Percentiles rank a stretch among this genome's conserved stretches.
Evolutionary conservation across 306 rosid genomes (phyloP).

Genomic region (Quercus berberidifolia): DNA sequence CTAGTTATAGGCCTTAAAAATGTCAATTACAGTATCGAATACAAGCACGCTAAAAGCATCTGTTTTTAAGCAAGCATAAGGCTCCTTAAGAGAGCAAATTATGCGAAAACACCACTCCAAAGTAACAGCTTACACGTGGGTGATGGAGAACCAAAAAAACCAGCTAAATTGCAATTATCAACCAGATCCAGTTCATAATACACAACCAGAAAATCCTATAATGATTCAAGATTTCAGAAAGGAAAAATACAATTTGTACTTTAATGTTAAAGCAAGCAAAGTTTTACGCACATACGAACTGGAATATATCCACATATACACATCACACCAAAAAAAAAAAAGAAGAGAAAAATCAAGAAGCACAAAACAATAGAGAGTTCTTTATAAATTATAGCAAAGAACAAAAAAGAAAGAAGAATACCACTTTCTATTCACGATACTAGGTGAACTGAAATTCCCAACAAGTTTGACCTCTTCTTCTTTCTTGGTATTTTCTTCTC

Average conservation of each 20-base stretch:
- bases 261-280: no score
- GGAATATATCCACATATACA: no score
- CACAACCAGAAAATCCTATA: no score
- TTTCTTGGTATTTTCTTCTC: slow-evolving; percentile 57
- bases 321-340: not conserved
- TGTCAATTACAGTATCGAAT: not conserved
- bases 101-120: not conserved
- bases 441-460: slow-evolving; percentile 33
- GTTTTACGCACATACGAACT: no score
- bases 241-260: no score
- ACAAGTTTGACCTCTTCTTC: slow-evolving; percentile 59
- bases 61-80: not conserved
- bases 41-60: not conserved
- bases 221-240: no score
- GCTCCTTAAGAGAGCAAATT: not conserved
- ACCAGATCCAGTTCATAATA: no score
- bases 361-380: not conserved
- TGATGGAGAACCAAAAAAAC: no score
- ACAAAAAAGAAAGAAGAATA: slow-evolving; percentile 21
- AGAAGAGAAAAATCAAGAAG: not conserved
- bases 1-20: not conserved
- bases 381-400: not conserved
- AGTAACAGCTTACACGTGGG: not conserved
- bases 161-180: no score
- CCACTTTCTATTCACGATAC: slow-evolving; percentile 48